Base-by-base conservation (phyloP, 2,329 filamentous ascomycete genomes). In the Geosmithia flava region DNA sequence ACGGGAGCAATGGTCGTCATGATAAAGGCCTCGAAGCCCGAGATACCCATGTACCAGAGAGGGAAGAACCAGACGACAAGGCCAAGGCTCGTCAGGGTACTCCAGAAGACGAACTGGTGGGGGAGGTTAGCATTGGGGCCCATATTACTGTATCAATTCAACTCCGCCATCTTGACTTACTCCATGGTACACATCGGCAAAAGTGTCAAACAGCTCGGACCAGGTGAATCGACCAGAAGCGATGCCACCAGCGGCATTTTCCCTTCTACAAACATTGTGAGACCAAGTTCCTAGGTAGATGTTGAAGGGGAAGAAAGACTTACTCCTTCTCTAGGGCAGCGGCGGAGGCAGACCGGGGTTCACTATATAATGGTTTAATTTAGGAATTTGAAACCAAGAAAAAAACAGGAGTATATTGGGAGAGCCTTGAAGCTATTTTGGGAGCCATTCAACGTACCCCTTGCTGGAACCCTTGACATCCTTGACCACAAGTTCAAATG, bases 1-100 rank as follows among this genome's bases (percentile, higher is more conserved):
- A 90, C 72, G 0, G 93, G 93, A 4, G 90, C 86, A 47, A 91
- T 65, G 3, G 87, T 91, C 46, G 77, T 79, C 80, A 97, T 84
- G 59, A 98, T 83, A 54, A 95, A 74, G 42, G 82, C 84, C 67
- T 98, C 93, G 61, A 93, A 98, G 53, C 93, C 93, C 3, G 91
- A 97, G 51, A 98, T 94, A 27, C 93, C 93, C 93, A 98, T 98
- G 63, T 96, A 81, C 93, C 93, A 98, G 11, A 98, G 78, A 15
- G 93, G 93, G 63, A 98, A 98, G 66, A 94, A 98, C 93, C 93
- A 98, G 43, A 98, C 85, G 42, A 87, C 74, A 43, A 98, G 73
- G 23, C 88, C 90, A 47, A 98, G 73, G 51, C 88, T 88, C 50
- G 93, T 98, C 54, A 96, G 71, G 61, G 91, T 85, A 10, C 90